phyloP scores from a whole-genome alignment of 2,329 filamentous ascomycete species.

The Alternaria triticimaculans region DNA sequence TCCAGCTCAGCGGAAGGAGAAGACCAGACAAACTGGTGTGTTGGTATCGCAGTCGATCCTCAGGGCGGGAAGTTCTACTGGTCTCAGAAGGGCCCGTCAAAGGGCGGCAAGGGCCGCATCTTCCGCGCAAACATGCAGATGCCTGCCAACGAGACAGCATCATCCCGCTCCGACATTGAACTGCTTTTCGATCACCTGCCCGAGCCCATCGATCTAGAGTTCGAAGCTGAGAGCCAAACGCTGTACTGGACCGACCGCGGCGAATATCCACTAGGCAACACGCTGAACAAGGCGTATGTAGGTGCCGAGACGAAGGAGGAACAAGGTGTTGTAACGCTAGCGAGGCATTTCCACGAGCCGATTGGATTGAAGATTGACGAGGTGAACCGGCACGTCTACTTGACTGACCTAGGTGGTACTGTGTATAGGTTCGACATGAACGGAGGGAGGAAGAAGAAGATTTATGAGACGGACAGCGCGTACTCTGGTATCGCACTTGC shows the following conservation, averaged over 20 bases:
- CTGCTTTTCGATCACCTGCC: slow-evolving; percentile 37
- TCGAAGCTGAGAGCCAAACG: slow-evolving; percentile 54
- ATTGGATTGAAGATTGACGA: slow-evolving; percentile 28
- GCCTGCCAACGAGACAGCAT: slow-evolving; percentile 24
- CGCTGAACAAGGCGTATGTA: slow-evolving; percentile 53
- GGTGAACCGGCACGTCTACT: slow-evolving; percentile 9
- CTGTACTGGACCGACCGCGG: slow-evolving; percentile 69
- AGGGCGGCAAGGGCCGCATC: slow-evolving; percentile 60
- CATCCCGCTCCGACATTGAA: slow-evolving; percentile 22
- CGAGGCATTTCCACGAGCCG: slow-evolving; percentile 29
- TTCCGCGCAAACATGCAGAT: slow-evolving; percentile 59
- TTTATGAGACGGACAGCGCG: slow-evolving; percentile 21
- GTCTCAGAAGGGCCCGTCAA: slow-evolving; percentile 65
- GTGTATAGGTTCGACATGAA: slow-evolving; percentile 21
- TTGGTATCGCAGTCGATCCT: slow-evolving; percentile 60
- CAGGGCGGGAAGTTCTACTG: slow-evolving; percentile 60
- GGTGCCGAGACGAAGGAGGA: slow-evolving; percentile 1
- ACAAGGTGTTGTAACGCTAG: slow-evolving; percentile 11
- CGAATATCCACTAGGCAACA: slow-evolving; percentile 63
- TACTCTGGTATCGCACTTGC: slow-evolving; percentile 24
- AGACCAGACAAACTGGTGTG: slow-evolving; percentile 59
- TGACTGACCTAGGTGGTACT: slow-evolving; percentile 29
- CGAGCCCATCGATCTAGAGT: slow-evolving; percentile 62
- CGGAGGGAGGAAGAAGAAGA: slow-evolving; percentile 17
- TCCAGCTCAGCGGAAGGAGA: not conserved